Evolutionary conservation across 352 stramenopile genomes (phyloP).

Genomic region (Pythium oligandrum): DNA sequence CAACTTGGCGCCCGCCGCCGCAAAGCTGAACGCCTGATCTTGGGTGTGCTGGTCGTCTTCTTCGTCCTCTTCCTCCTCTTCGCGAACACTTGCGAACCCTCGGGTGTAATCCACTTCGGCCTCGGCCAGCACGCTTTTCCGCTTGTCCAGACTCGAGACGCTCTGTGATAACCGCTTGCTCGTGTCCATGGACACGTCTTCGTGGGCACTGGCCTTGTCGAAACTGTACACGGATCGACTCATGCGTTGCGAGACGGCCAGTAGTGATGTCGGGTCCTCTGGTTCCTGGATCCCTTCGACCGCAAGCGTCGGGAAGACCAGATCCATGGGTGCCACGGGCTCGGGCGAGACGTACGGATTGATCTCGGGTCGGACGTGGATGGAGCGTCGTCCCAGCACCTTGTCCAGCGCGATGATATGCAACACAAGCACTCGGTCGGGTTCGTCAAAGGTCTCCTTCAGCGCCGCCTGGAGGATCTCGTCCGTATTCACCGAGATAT

Average conservation of each 20-base stretch:
- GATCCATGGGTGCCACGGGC: conserved; percentile 49
- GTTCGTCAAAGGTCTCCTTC: conserved; percentile 60
- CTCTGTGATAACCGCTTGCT: conserved; percentile 36
- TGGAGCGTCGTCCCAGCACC: conserved; percentile 40
- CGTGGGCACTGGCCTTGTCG: conserved; percentile 19
- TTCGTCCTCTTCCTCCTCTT: not conserved
- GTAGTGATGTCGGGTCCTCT: conserved; percentile 19
- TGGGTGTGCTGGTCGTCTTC: not conserved
- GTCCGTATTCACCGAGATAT: conserved; percentile 57
- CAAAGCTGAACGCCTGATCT: conserved; percentile 11
- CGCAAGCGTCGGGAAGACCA: conserved; percentile 70
- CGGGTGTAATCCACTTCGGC: not conserved
- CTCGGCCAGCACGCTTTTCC: not conserved
- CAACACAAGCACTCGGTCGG: conserved; percentile 58
- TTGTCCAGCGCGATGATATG: conserved; percentile 69
- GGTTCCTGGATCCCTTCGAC: conserved; percentile 36
- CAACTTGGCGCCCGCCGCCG: conserved; percentile 28
- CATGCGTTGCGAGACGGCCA: conserved; percentile 34
- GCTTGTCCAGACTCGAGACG: conserved; percentile 9
- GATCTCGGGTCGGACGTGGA: conserved; percentile 71
- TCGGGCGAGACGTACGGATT: conserved; percentile 83
- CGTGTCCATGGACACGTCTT: conserved; percentile 1
- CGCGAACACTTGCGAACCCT: not conserved
- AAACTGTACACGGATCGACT: conserved; percentile 61
- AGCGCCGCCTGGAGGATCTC: conserved; percentile 46